phyloP scores from a whole-genome alignment of 2,329 filamentous ascomycete species.

The Magnaporthiopsis rhizophila region DNA sequence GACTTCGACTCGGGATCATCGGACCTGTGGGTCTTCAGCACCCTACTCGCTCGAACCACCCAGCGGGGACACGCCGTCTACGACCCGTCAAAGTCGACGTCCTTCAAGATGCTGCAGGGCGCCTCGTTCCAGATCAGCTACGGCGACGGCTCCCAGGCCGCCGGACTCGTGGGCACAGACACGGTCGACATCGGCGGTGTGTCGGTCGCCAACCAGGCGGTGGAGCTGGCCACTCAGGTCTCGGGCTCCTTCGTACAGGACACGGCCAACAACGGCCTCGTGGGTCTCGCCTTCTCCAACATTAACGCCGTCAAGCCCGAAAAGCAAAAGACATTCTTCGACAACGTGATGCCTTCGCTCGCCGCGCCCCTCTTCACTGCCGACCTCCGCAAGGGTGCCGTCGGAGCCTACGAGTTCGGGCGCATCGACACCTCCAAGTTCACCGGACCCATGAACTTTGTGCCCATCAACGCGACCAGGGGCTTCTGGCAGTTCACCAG shows the following conservation, averaged over 20 bases:
- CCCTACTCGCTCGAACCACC: constrained; percentile 36
- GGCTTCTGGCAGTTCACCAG: constrained; percentile 66
- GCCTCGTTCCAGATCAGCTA: constrained; percentile 58
- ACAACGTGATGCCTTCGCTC: constrained; percentile 55
- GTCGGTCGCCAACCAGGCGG: constrained; percentile 51
- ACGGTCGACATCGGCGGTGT: constrained; percentile 59
- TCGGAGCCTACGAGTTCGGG: constrained; percentile 68
- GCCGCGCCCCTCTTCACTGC: constrained; percentile 63
- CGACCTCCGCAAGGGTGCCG: constrained; percentile 50
- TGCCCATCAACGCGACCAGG: constrained; percentile 48
- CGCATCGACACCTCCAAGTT: constrained; percentile 58
- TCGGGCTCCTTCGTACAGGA: constrained; percentile 51
- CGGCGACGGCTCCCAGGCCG: constrained; percentile 56
- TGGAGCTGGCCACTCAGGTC: constrained; percentile 56
- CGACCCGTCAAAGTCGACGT: constrained; percentile 27
- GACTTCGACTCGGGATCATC: constrained; percentile 72
- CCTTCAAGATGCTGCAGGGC: constrained; percentile 27
- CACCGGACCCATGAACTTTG: constrained; percentile 52
- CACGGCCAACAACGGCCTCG: constrained; percentile 56
- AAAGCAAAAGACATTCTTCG: constrained; percentile 65
- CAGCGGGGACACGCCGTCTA: constrained; percentile 40
- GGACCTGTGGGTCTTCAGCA: constrained; percentile 69
- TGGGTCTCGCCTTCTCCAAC: constrained; percentile 58
- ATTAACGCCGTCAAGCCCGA: constrained; percentile 58
- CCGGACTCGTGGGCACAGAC: constrained; percentile 60